Evolutionary conservation across 352 stramenopile genomes (phyloP).

Genomic region (Pythium sukuiense): DNA sequence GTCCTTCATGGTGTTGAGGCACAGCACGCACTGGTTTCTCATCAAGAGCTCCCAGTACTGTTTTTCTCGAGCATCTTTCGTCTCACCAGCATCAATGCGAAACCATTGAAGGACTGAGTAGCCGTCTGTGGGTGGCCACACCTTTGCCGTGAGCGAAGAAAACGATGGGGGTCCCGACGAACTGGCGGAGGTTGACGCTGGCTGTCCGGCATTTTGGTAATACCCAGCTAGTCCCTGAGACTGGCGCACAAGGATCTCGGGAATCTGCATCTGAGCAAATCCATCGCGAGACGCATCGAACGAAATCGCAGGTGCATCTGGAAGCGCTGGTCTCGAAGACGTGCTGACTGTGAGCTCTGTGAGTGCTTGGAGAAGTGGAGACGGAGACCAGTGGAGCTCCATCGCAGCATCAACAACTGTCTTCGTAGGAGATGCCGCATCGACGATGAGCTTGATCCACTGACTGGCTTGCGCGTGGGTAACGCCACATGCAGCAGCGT

Average conservation of each 20-base stretch:
- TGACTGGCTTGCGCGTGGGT: conserved; percentile 16
- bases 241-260: conserved; percentile 45
- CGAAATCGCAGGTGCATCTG: conserved; percentile 28
- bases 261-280: conserved; percentile 69
- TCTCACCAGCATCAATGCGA: conserved; percentile 53
- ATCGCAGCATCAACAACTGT: neutral
- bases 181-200: conserved; percentile 13
- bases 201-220: conserved; percentile 8
- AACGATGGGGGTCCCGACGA: conserved; percentile 30
- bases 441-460: conserved; percentile 31
- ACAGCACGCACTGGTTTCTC: conserved; percentile 61
- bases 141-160: conserved; percentile 42
- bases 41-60: conserved; percentile 62
- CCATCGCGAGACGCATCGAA: conserved; percentile 59
- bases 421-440: neutral
- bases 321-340: neutral
- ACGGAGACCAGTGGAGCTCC: neutral
- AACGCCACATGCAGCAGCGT: conserved; percentile 9
- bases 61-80: conserved; percentile 62
- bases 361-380: conserved; percentile 16
- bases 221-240: conserved; percentile 9
- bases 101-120: conserved; percentile 72
- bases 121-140: conserved; percentile 63
- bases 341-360: conserved; percentile 9
- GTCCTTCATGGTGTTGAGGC: conserved; percentile 41